phyloP scores from a whole-genome alignment of 768 basidiomycete species.

The Termitomyces heimii region DNA sequence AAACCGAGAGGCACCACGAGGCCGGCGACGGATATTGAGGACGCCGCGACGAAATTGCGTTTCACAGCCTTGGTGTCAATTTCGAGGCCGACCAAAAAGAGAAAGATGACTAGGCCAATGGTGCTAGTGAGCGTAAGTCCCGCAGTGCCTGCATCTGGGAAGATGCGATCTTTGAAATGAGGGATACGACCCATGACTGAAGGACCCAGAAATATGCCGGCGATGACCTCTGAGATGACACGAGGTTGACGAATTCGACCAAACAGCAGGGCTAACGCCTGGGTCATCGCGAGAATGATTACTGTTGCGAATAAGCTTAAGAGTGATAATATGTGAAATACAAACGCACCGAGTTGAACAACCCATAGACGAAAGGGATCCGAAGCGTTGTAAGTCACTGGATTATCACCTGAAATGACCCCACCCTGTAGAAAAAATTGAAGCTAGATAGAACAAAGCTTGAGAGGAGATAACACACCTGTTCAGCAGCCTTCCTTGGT shows the following conservation, averaged over 20 bases:
- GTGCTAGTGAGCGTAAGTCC: conserved; percentile 68
- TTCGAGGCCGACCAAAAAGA: conserved; percentile 84
- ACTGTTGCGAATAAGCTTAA: conserved; percentile 34
- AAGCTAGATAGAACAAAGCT: not conserved
- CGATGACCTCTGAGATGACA: conserved; percentile 91
- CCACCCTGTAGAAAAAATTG: conserved; percentile 50
- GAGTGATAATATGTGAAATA: not conserved
- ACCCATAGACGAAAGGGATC: conserved; percentile 78
- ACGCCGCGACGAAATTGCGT: conserved; percentile 53
- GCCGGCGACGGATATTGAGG: conserved; percentile 59
- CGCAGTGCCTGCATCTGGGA: conserved; percentile 44
- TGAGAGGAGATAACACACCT: conserved; percentile 25
- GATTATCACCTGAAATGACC: conserved; percentile 70
- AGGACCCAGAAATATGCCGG: conserved; percentile 81
- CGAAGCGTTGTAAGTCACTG: conserved; percentile 46
- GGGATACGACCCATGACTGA: conserved; percentile 78
- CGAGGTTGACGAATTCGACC: conserved; percentile 75
- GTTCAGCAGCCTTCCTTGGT: conserved; percentile 42
- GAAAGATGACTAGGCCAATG: conserved; percentile 72
- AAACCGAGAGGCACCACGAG: conserved; percentile 75
- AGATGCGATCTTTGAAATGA: conserved; percentile 55
- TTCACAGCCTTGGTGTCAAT: conserved; percentile 67
- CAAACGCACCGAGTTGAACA: conserved; percentile 60
- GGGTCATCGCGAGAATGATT: conserved; percentile 77
- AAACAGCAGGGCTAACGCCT: conserved; percentile 63